Evolutionary conservation across 192 early-diverging fungal species (phyloP).

Genomic region (Umbelopsis isabellina): DNA sequence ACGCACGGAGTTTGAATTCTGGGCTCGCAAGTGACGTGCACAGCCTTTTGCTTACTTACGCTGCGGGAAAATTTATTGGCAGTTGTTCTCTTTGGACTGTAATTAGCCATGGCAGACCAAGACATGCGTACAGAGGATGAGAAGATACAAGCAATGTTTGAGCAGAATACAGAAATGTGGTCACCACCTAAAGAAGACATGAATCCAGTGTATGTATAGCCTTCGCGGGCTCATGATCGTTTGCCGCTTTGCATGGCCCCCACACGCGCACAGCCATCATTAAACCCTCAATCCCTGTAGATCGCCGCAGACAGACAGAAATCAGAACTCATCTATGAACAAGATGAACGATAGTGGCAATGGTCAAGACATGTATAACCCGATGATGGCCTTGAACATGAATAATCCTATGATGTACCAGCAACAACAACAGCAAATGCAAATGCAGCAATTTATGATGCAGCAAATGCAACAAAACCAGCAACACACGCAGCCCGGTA

Average conservation of each 20-base stretch:
- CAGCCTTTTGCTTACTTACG: no score
- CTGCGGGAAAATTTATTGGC: neutral
- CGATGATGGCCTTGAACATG: conserved; percentile 32
- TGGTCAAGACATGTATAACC: conserved; percentile 20
- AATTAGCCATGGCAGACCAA: conserved; percentile 30
- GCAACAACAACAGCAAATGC: conserved; percentile 29
- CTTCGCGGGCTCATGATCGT: conserved; percentile 52
- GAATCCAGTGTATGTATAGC: no score
- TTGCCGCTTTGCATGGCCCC: conserved; percentile 72
- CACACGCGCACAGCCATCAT: neutral
- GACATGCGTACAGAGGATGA: conserved; percentile 67
- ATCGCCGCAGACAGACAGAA: conserved; percentile 21
- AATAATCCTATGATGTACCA: conserved; percentile 29
- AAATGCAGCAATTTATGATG: conserved; percentile 27
- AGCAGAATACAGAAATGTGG: conserved; percentile 78
- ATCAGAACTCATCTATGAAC: neutral
- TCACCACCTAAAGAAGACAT: conserved; percentile 44
- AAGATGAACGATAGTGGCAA: neutral
- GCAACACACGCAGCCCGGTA: conserved; percentile 8
- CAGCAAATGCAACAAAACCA: conserved; percentile 33
- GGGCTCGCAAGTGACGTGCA: no score
- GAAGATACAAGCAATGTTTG: conserved; percentile 75
- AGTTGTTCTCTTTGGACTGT: neutral
- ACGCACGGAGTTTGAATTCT: no score
- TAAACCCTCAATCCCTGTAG: neutral